Evolutionary conservation across 169 alveolate species (phyloP).

Genomic region (Cryptosporidium ubiquitum): DNA sequence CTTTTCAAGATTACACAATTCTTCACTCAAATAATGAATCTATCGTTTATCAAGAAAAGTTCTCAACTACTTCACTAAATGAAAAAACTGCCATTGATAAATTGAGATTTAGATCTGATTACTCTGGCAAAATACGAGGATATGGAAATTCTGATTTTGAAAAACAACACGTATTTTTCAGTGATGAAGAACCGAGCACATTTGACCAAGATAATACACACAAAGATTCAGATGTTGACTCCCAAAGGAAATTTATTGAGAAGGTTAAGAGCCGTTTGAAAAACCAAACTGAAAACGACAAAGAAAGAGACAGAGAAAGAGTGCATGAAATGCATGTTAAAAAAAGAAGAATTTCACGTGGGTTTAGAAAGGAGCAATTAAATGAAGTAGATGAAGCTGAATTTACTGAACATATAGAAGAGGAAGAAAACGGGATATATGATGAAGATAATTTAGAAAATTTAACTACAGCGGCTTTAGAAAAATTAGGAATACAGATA

Average conservation of each 20-base stretch:
- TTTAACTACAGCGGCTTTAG: constrained; percentile 62
- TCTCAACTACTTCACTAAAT: neutral
- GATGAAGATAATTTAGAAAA: constrained; percentile 18
- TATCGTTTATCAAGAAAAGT: neutral
- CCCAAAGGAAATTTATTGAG: neutral
- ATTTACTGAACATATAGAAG: neutral
- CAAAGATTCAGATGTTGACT: neutral
- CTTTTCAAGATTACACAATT: neutral
- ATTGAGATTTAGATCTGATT: constrained; percentile 60
- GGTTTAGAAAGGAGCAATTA: neutral
- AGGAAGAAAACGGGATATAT: neutral
- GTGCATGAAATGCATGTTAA: constrained; percentile 55
- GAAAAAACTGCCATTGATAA: neutral
- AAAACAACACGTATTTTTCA: constrained; percentile 38
- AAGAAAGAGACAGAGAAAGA: constrained; percentile 59
- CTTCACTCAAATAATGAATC: neutral
- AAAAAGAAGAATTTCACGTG: constrained; percentile 5
- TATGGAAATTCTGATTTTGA: constrained; percentile 16
- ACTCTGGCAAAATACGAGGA: constrained; percentile 49
- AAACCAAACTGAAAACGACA: constrained; percentile 21
- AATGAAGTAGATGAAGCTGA: neutral
- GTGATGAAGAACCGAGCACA: constrained; percentile 28
- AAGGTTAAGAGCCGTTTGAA: constrained; percentile 20
- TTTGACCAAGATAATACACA: neutral
- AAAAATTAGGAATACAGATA: constrained; percentile 46